Evolutionary conservation across 169 alveolate genomes (phyloP).

Genomic region (Sarcocystis neurona): DNA sequence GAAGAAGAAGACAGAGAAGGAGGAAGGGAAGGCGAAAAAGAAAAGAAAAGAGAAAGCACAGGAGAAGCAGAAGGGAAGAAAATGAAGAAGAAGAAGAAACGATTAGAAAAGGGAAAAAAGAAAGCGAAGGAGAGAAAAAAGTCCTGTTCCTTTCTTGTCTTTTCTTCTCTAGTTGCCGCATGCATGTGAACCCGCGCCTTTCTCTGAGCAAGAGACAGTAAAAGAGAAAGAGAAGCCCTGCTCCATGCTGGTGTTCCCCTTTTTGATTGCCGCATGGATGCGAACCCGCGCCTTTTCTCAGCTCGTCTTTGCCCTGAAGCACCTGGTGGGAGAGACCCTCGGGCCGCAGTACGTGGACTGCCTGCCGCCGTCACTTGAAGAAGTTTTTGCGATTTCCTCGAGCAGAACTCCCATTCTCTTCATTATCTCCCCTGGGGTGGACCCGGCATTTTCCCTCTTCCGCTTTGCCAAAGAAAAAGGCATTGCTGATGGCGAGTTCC

Average conservation of each 20-base stretch:
- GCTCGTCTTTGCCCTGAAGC: slow-evolving; percentile 87
- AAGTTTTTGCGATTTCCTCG: slow-evolving; percentile 85
- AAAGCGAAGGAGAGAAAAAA: no score
- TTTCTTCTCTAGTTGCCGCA: no score
- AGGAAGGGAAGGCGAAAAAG: no score
- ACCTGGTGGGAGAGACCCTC: slow-evolving; percentile 85
- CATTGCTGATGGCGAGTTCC: slow-evolving; percentile 81
- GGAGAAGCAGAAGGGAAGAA: no score
- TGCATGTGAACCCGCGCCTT: not conserved
- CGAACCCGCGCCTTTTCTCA: not conserved
- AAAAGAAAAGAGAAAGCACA: no score
- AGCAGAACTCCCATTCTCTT: slow-evolving; percentile 93
- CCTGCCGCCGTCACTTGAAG: slow-evolving; percentile 84
- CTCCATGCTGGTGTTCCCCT: not conserved
- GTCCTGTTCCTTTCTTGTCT: no score
- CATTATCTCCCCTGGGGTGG: slow-evolving; percentile 94
- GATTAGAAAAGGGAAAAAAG: no score
- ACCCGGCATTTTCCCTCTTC: slow-evolving; percentile 91
- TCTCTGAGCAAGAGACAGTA: not conserved
- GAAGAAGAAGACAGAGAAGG: no score
- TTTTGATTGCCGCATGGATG: not conserved
- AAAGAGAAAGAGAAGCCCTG: not conserved
- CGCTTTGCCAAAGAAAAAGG: slow-evolving; percentile 85
- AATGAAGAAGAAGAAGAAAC: no score
- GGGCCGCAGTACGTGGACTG: slow-evolving; percentile 82